Base-by-base conservation (phyloP, 306 rosid species). In the Phaseolus lunatus region DNA sequence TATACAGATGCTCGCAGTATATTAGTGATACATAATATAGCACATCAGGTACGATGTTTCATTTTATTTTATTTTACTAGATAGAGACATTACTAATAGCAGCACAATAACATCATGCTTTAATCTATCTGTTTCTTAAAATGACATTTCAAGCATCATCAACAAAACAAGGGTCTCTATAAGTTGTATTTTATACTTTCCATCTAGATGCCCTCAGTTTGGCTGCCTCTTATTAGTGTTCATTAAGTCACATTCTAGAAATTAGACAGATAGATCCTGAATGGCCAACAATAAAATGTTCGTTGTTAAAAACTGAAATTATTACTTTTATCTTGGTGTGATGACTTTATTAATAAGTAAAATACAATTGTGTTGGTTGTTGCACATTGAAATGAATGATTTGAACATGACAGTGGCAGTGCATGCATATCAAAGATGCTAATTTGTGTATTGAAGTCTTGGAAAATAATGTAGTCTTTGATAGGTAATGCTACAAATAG, bases 1-100 rank as follows among this genome's bases (percentile, higher is more conserved):
- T 87, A 91, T 82, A 89, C 82, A 78, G 98, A 93, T 83, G 93
- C 97, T 5, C 89, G 98, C 13, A 88, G 97, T 80, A 75, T 93
- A 78, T 91, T 93, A 61, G 90, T 89, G 54, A 93, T 93, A 74
- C 98, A 93, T 76, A 93, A 93, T 72, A 87, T 93, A 33, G 92
- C 93, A 62, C 98, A 93, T 78, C 98, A 93, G 93, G 98, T 91
- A 84, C 33, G 13, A 31, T 54, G 16, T 59, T 45, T 70, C 72
- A 33, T 11, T 75, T 78, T 50, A 9, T 26, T 41, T 69, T 16
- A 64, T 66, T 80, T 80, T 66, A 0, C 15, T 31, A 20, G 47
- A 47, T 31, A 24, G 53, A 47, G 39, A 63, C 58, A 19, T 7
- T 61, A 31, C 52, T 37, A 62, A 59, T 75, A 61, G 29, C 45